Percentiles rank a stretch among this genome's conserved stretches.
Evolutionary conservation across 208 protist genomes (phyloP).

Genomic region (Blastocrithidia nonstop): DNA sequence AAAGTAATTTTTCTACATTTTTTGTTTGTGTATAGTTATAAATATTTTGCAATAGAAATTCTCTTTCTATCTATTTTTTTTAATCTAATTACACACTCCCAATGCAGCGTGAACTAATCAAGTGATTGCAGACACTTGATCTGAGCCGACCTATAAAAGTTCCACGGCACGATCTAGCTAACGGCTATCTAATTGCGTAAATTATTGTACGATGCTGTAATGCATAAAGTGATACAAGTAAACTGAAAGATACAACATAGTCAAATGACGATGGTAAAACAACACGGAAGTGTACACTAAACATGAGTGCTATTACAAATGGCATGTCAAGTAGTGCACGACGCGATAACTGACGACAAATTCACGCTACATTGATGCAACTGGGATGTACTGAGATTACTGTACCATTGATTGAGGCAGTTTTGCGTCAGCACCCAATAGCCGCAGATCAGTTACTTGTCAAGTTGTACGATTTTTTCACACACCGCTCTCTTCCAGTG

Average conservation of each 20-base stretch:
- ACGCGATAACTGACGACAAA: conserved; percentile 80
- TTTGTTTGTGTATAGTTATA: conserved; percentile 1
- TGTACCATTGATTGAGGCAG: conserved; percentile 29
- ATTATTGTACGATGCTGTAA: conserved; percentile 83
- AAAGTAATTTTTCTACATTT: too few species aligned
- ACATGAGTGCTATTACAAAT: conserved; percentile 75
- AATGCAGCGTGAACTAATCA: conserved; percentile 88
- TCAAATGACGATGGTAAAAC: conserved; percentile 4
- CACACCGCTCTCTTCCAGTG: conserved; percentile 15
- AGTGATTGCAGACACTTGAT: conserved; percentile 92
- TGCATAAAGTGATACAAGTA: not conserved
- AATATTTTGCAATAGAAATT: not conserved
- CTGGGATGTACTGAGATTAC: conserved; percentile 32
- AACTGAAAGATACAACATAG: conserved; percentile 5
- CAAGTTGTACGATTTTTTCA: conserved; percentile 73
- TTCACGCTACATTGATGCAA: conserved; percentile 27
- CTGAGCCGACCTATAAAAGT: conserved; percentile 84
- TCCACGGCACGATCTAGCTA: conserved; percentile 86
- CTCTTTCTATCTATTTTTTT: not conserved
- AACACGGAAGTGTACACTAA: not conserved
- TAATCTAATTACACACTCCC: not conserved
- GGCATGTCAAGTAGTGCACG: conserved; percentile 60
- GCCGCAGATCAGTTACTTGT: conserved; percentile 45
- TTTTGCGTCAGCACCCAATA: conserved; percentile 35
- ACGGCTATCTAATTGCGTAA: conserved; percentile 88